phyloP scores from a whole-genome alignment of 352 stramenopile genomes.

The Phytophthora lateralis region DNA sequence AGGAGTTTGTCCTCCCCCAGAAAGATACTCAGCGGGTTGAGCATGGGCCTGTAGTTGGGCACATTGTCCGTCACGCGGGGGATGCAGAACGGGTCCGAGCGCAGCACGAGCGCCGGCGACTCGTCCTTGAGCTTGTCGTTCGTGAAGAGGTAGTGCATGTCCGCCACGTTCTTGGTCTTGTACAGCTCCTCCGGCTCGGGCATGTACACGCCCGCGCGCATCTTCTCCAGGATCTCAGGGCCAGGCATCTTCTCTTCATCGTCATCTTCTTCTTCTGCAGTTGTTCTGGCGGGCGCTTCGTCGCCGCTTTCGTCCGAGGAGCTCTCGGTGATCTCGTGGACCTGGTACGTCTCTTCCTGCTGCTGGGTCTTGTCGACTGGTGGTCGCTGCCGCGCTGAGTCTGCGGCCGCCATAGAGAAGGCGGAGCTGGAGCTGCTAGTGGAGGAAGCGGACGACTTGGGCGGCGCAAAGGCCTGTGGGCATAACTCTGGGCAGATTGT shows the following conservation, averaged over 20 bases:
- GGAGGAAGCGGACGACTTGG: conserved; percentile 7
- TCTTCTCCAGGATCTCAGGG: conserved; percentile 28
- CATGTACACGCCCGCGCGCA: conserved; percentile 26
- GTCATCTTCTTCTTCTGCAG: conserved; percentile 15
- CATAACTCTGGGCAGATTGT: conserved; percentile 38
- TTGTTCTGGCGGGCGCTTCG: conserved; percentile 7
- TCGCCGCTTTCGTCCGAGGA: conserved; percentile 42
- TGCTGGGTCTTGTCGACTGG: conserved; percentile 1
- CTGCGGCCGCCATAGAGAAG: conserved; percentile 18
- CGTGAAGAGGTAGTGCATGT: conserved; percentile 68
- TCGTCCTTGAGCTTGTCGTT: conserved; percentile 71
- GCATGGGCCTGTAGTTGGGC: conserved; percentile 62
- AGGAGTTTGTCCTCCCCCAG: conserved; percentile 72
- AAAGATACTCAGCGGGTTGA: conserved; percentile 79
- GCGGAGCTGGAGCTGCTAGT: background rate
- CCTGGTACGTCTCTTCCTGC: conserved; percentile 8
- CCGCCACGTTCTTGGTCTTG: conserved; percentile 46
- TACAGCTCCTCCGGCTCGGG: conserved; percentile 31
- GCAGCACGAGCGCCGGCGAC: conserved; percentile 49
- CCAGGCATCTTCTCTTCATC: conserved; percentile 16
- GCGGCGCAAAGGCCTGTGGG: conserved; percentile 24
- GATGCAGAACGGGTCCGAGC: conserved; percentile 75
- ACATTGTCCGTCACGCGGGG: conserved; percentile 78
- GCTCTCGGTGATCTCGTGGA: conserved; percentile 48
- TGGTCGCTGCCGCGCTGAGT: conserved; percentile 5